Evolutionary conservation across 805 yeast species (phyloP).

Genomic region (Hanseniaspora clermontiae): DNA sequence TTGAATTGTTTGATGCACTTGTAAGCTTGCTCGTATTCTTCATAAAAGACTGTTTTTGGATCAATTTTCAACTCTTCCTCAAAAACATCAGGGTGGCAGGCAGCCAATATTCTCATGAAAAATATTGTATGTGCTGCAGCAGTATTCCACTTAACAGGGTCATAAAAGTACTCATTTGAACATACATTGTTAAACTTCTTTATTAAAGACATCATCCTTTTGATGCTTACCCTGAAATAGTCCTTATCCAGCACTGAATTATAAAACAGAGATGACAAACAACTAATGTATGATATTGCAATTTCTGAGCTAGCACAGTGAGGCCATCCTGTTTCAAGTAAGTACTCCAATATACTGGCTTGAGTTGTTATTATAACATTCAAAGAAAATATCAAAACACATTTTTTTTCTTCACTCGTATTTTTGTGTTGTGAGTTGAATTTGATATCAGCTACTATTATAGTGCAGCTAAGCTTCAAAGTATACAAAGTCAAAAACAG

Average conservation of each 20-base stretch:
- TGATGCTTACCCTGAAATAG: background rate
- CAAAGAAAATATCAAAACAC: background rate
- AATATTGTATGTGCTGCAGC: slow-evolving; percentile 1
- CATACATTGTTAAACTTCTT: background rate
- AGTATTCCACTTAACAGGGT: slow-evolving; percentile 13
- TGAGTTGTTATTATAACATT: background rate
- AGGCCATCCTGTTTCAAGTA: slow-evolving; percentile 3
- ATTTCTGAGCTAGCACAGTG: background rate
- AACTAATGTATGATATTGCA: background rate
- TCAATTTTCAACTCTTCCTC: background rate
- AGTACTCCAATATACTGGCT: background rate
- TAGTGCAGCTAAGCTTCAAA: background rate
- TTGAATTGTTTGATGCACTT: slow-evolving; percentile 1
- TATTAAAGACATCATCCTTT: slow-evolving; percentile 1
- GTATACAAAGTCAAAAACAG: slow-evolving; percentile 4
- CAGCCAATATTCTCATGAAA: background rate
- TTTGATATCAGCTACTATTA: background rate
- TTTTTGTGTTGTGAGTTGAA: background rate
- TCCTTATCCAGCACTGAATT: slow-evolving; percentile 4
- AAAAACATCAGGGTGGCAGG: slow-evolving; percentile 3
- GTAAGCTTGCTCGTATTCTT: slow-evolving; percentile 4
- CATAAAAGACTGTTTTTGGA: background rate
- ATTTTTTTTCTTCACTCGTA: background rate
- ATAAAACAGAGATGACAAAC: slow-evolving; percentile 1
- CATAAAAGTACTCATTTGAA: slow-evolving; percentile 1